These are phyloP conservation scores for Penicillium longicatenatum DNA, from an alignment of 495 filamentous ascomycete genomes.

Conservation along the genomic window DNA sequence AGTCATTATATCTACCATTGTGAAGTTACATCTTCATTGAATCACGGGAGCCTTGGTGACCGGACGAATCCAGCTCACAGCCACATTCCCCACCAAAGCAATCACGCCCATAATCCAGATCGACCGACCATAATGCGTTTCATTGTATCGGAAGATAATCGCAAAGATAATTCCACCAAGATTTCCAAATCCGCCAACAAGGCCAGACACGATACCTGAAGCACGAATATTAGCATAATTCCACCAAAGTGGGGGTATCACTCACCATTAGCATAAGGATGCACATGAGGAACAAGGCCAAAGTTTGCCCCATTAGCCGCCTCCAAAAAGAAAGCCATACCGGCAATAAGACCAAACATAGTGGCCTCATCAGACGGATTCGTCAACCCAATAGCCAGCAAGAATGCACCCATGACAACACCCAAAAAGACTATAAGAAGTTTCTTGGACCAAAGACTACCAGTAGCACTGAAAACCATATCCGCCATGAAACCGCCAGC, in stretches of 20 bases:
- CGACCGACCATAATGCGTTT: constrained; percentile 62
- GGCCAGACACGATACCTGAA: constrained; percentile 70
- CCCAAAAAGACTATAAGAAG: constrained; percentile 64
- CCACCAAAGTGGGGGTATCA: background rate
- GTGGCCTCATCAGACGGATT: constrained; percentile 59
- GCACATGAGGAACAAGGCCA: constrained; percentile 80
- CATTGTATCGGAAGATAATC: constrained; percentile 80
- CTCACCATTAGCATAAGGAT: constrained; percentile 71
- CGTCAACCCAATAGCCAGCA: constrained; percentile 68
- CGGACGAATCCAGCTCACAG: constrained; percentile 71
- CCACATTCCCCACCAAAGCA: constrained; percentile 65
- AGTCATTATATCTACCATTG: background rate
- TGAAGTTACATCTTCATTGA: constrained; percentile 8
- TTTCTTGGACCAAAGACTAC: constrained; percentile 77
- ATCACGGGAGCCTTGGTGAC: constrained; percentile 49
- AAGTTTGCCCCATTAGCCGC: constrained; percentile 86
- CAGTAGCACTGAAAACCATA: constrained; percentile 63
- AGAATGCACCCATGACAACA: constrained; percentile 64
- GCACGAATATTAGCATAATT: background rate
- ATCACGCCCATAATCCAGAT: constrained; percentile 87
- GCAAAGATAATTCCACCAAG: constrained; percentile 85
- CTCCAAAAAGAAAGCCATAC: constrained; percentile 79
- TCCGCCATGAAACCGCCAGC: constrained; percentile 74
- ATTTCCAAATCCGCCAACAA: constrained; percentile 79
- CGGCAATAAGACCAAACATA: constrained; percentile 78